Evolutionary conservation across 257 asterid genomes (phyloP).

Genomic region (Schizonepeta tenuifolia): DNA sequence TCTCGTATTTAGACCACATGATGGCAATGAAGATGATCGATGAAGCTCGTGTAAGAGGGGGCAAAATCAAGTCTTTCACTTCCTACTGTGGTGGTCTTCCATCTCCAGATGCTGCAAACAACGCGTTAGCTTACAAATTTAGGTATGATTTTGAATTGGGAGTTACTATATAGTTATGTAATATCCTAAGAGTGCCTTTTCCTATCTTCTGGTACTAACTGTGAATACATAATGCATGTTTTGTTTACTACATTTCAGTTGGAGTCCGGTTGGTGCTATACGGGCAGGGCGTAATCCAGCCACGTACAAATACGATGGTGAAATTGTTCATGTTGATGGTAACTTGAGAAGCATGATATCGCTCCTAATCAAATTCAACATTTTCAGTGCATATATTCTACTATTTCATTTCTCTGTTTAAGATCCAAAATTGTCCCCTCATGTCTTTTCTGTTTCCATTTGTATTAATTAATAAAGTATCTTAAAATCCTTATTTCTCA

Average conservation of each 20-base stretch:
- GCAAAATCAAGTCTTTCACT: conserved; percentile 83
- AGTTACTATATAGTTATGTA: too few relatives aligned
- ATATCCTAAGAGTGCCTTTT: too few relatives aligned
- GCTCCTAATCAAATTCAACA: conserved; percentile 6
- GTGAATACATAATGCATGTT: background rate
- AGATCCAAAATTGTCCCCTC: background rate
- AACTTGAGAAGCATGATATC: conserved; percentile 35
- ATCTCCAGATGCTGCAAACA: conserved; percentile 94
- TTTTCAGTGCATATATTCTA: background rate
- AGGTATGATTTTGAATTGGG: conserved; percentile 76
- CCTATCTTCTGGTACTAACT: background rate
- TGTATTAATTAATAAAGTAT: background rate
- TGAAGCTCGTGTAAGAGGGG: conserved; percentile 76
- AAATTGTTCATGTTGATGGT: conserved; percentile 77
- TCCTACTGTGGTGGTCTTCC: conserved; percentile 99
- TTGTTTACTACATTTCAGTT: conserved; percentile 54
- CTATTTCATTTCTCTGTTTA: background rate
- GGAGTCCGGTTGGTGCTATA: conserved; percentile 97
- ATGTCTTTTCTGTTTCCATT: background rate
- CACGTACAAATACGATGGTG: conserved; percentile 68
- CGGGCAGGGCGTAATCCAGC: conserved; percentile 89
- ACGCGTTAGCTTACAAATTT: conserved; percentile 91
- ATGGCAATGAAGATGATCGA: conserved; percentile 98
- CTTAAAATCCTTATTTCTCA: background rate
- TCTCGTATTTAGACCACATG: conserved; percentile 72